Evolutionary conservation across 2,329 filamentous ascomycete genomes (phyloP).

Genomic region (Drechslerella dactyloides): DNA sequence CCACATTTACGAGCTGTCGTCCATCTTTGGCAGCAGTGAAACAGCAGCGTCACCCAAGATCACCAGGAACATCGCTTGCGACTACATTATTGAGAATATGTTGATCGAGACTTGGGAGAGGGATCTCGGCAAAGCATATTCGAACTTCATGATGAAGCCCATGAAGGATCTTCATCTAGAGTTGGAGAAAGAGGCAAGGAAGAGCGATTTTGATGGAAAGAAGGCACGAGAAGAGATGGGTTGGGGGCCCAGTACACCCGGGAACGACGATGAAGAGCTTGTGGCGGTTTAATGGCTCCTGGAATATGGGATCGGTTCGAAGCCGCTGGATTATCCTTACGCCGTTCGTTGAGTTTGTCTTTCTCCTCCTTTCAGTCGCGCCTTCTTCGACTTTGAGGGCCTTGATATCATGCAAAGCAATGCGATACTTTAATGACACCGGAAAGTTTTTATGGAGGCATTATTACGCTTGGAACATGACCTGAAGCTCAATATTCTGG

Average conservation of each 20-base stretch:
- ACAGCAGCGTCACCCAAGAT: slow-evolving; percentile 32
- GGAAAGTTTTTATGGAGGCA: too few species aligned
- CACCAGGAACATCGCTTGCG: slow-evolving; percentile 46
- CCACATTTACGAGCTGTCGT: slow-evolving; percentile 45
- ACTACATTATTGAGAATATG: slow-evolving; percentile 47
- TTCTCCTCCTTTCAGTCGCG: background rate
- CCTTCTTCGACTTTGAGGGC: background rate
- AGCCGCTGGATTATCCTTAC: background rate
- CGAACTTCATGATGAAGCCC: slow-evolving; percentile 47
- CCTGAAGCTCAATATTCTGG: too few species aligned
- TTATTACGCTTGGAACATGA: too few species aligned
- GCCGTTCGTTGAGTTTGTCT: background rate
- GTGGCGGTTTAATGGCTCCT: slow-evolving; percentile 16
- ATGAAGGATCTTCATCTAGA: slow-evolving; percentile 44
- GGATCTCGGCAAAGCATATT: slow-evolving; percentile 39
- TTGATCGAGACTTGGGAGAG: slow-evolving; percentile 48
- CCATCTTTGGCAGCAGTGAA: slow-evolving; percentile 48
- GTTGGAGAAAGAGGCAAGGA: slow-evolving; percentile 40
- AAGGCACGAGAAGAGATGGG: slow-evolving; percentile 38
- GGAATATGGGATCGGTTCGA: background rate
- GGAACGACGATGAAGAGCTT: slow-evolving; percentile 47
- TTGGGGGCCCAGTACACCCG: slow-evolving; percentile 40
- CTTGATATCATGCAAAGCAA: too few species aligned
- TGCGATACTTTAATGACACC: too few species aligned
- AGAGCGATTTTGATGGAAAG: slow-evolving; percentile 38